Percentiles rank a stretch among this genome's conserved stretches.
phyloP scores from a whole-genome alignment of 2,329 filamentous ascomycete genomes.

The Teratosphaeria pseudoeucalypti region DNA sequence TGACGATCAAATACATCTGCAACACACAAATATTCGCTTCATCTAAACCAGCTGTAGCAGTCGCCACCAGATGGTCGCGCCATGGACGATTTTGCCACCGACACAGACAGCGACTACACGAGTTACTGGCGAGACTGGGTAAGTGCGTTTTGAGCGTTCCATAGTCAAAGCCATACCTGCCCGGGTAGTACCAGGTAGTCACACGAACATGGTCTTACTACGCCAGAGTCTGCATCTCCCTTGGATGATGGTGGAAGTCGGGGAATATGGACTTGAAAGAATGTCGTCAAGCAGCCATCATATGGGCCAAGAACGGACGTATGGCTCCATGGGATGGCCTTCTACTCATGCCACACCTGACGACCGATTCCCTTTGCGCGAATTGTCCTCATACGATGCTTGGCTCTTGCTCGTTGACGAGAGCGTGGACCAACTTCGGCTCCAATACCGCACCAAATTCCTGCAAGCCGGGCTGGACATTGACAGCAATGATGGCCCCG shows the following conservation, averaged over 20 bases:
- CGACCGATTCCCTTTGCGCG: background rate
- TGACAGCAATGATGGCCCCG: background rate
- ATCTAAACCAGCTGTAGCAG: background rate
- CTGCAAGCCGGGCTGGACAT: background rate
- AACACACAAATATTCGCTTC: background rate
- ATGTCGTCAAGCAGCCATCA: background rate
- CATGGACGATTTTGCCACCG: slow-evolving; percentile 97
- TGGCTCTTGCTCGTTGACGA: background rate
- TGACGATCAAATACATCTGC: background rate
- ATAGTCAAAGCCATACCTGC: background rate
- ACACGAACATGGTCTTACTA: no score
- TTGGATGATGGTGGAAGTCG: background rate
- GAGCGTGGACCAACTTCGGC: background rate
- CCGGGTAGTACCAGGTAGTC: background rate
- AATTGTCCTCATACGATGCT: background rate
- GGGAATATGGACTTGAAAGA: no score
- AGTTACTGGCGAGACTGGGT: slow-evolving; percentile 99
- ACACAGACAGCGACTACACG: slow-evolving; percentile 97
- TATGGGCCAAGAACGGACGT: background rate
- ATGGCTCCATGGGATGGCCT: background rate
- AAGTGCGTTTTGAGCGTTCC: slow-evolving; percentile 22
- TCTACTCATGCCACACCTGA: background rate
- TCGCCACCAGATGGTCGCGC: background rate
- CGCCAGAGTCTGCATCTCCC: no score
- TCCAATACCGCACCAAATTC: background rate